These are phyloP conservation scores for Hansenula sp. DNA, from an alignment of 1,139 yeast species.

Conservation along the genomic window DNA sequence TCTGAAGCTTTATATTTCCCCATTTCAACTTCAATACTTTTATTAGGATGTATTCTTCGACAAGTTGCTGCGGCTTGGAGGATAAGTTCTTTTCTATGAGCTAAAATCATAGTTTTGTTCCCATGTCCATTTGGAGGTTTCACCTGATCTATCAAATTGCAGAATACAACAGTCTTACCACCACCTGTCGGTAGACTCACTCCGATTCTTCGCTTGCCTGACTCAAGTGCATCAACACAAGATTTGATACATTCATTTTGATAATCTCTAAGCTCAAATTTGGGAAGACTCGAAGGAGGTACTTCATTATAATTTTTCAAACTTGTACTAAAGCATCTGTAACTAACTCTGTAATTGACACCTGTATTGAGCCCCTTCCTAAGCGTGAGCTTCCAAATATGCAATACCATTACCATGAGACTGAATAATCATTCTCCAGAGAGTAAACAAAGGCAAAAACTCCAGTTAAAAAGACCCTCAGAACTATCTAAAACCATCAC, in stretches of 20 bases:
- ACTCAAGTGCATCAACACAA: conserved; percentile 45
- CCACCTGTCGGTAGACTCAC: conserved; percentile 93
- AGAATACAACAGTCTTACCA: conserved; percentile 86
- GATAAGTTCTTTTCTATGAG: conserved; percentile 79
- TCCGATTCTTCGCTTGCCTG: conserved; percentile 58
- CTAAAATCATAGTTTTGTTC: conserved; percentile 58
- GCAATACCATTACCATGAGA: too few relatives aligned
- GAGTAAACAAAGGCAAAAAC: too few relatives aligned
- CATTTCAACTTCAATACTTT: conserved; percentile 71
- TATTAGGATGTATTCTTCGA: conserved; percentile 41
- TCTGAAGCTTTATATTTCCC: conserved; percentile 38
- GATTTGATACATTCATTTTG: conserved; percentile 66
- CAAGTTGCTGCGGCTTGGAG: conserved; percentile 62
- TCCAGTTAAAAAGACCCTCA: too few relatives aligned
- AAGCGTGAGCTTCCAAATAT: too few relatives aligned
- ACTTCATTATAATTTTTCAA: too few relatives aligned
- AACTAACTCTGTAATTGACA: too few relatives aligned
- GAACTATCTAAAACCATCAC: too few relatives aligned
- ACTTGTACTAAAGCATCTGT: too few relatives aligned
- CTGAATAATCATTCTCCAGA: too few relatives aligned
- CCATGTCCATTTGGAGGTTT: conserved; percentile 36
- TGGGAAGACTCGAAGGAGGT: neutral
- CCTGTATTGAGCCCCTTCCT: too few relatives aligned
- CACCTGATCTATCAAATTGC: conserved; percentile 55
- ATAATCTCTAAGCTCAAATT: conserved; percentile 45